phyloP scores from a whole-genome alignment of 768 basidiomycete genomes.

The Myochromella boudieri region DNA sequence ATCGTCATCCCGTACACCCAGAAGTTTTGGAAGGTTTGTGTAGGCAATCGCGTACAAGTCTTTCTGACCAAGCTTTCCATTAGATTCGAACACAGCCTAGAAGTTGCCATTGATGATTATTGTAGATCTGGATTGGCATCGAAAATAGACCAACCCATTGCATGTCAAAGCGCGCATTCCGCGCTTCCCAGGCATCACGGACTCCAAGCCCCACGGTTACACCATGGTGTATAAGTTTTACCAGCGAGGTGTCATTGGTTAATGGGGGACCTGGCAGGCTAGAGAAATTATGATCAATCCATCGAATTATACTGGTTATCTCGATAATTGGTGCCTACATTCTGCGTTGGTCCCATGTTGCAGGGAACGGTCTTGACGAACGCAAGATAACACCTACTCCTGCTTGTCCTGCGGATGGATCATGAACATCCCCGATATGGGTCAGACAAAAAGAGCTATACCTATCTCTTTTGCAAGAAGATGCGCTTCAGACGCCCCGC shows the following conservation, averaged over 20 bases:
- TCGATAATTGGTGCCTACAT: slow-evolving; percentile 42
- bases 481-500: slow-evolving; percentile 62
- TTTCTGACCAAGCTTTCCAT: slow-evolving; percentile 38
- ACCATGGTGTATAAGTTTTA: slow-evolving; percentile 62
- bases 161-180: slow-evolving; percentile 74
- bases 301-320: background rate
- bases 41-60: slow-evolving; percentile 46
- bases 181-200: slow-evolving; percentile 67
- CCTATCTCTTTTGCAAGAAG: slow-evolving; percentile 70
- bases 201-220: slow-evolving; percentile 81
- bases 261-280: slow-evolving; percentile 78
- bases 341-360: slow-evolving; percentile 68
- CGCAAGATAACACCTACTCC: slow-evolving; percentile 50
- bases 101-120: too few relatives aligned
- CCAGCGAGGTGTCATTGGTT: slow-evolving; percentile 59
- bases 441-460: slow-evolving; percentile 12
- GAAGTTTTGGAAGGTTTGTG: slow-evolving; percentile 40
- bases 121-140: background rate
- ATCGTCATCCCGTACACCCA: slow-evolving; percentile 39
- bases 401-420: slow-evolving; percentile 36
- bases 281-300: slow-evolving; percentile 11
- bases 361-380: slow-evolving; percentile 67
- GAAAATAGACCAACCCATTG: slow-evolving; percentile 61
- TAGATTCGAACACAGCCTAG: slow-evolving; percentile 51
- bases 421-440: background rate